A percentile compares a stretch with the other conserved stretches of the same genome.
Evolutionary conservation across 1,284 basidiomycete species (phyloP).

Genomic region (Psilocybe mexicana): DNA sequence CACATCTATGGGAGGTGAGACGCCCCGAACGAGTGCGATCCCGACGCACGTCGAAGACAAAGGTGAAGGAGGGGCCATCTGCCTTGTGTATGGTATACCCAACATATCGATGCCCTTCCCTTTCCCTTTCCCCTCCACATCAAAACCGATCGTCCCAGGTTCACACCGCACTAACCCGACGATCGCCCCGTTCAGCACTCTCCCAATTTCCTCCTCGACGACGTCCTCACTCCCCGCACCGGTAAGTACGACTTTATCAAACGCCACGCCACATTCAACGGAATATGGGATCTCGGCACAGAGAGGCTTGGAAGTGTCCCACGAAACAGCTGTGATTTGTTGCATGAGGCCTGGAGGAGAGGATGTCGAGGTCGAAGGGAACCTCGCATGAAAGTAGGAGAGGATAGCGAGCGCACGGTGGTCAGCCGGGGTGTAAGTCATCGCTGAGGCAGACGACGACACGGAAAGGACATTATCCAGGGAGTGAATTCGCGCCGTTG

Average conservation of each 20-base stretch:
- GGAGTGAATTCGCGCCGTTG: constrained; percentile 23
- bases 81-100: constrained; percentile 59
- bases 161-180: constrained; percentile 70
- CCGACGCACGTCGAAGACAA: constrained; percentile 63
- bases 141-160: constrained; percentile 38
- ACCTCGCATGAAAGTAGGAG: constrained; percentile 81
- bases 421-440: constrained; percentile 68
- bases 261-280: constrained; percentile 52
- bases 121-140: constrained; percentile 6
- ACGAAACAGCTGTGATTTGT: constrained; percentile 44
- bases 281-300: constrained; percentile 69
- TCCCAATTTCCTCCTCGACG: constrained; percentile 58
- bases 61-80: constrained; percentile 51
- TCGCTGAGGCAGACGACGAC: constrained; percentile 33
- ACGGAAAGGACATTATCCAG: constrained; percentile 39
- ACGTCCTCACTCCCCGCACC: constrained; percentile 80
- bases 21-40: constrained; percentile 71
- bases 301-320: constrained; percentile 75
- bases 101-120: not conserved
- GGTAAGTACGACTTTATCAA: constrained; percentile 64
- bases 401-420: constrained; percentile 71
- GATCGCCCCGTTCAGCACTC: constrained; percentile 80
- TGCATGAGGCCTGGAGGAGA: constrained; percentile 12
- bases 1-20: constrained; percentile 37
- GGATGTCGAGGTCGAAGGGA: constrained; percentile 24